These are phyloP conservation scores for Monosporascus sp. DNA, from an alignment of 2,329 filamentous ascomycete species.

Conservation along the genomic window DNA sequence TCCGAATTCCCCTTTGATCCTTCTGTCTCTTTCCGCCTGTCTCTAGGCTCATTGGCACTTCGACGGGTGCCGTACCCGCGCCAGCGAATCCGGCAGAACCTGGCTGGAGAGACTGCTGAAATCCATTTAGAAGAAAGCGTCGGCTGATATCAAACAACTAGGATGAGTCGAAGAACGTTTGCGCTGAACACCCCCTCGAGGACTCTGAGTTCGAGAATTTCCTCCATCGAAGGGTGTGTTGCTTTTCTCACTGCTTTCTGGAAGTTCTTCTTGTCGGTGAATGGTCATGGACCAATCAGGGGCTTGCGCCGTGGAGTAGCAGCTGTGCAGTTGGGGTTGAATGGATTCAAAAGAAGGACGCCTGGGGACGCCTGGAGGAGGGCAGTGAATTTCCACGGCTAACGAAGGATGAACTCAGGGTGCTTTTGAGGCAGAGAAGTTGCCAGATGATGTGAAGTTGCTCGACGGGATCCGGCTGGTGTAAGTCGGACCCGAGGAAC, in stretches of 20 bases:
- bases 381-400: not conserved
- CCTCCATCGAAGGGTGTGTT: not conserved
- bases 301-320: not conserved
- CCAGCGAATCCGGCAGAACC: not conserved
- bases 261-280: not conserved
- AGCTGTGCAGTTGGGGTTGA: too few relatives aligned
- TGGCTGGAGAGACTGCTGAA: not conserved
- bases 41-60: not conserved
- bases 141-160: not conserved
- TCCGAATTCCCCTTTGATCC: not conserved
- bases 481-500: constrained; percentile 33
- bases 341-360: too few relatives aligned
- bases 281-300: not conserved
- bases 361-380: too few relatives aligned
- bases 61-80: not conserved
- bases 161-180: not conserved
- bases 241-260: not conserved
- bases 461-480: constrained; percentile 50
- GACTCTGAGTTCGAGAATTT: not conserved
- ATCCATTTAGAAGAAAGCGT: not conserved
- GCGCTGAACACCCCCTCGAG: not conserved
- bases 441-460: constrained; percentile 39
- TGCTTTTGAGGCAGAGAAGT: constrained; percentile 44
- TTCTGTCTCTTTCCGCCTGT: not conserved
- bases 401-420: constrained; percentile 33